A percentile compares a stretch with the other conserved stretches of the same genome.
Conservation (phyloP, 352 stramenopile species). For the Halophytophthora polymorphica region DNA sequence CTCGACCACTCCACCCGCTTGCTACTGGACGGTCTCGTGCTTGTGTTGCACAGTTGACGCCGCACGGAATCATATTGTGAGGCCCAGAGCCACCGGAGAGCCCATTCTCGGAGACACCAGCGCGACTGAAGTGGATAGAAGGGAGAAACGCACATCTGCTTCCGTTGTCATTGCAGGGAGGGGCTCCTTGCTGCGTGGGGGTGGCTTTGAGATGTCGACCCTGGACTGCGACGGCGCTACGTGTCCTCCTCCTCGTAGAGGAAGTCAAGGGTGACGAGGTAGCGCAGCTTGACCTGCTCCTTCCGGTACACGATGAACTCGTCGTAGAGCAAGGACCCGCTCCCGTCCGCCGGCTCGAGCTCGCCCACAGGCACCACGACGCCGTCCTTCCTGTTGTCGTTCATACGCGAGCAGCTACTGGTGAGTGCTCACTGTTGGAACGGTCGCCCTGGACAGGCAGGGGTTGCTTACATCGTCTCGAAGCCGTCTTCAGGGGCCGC, state of each 20-base stretch:
- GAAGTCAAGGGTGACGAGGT: slow-evolving; percentile 57
- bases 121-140: too few relatives aligned
- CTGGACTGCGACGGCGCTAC: background rate
- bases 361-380: slow-evolving; percentile 56
- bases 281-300: slow-evolving; percentile 65
- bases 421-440: background rate
- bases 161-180: too few relatives aligned
- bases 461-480: slow-evolving; percentile 43
- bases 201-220: too few relatives aligned
- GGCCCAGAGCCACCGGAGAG: too few relatives aligned
- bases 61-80: too few relatives aligned
- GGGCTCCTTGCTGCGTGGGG: too few relatives aligned
- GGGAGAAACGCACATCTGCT: too few relatives aligned
- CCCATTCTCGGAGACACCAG: too few relatives aligned
- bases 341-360: slow-evolving; percentile 45
- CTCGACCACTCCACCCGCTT: slow-evolving; percentile 17
- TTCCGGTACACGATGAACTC: slow-evolving; percentile 74
- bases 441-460: too few relatives aligned
- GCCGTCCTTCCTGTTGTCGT: slow-evolving; percentile 34
- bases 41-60: slow-evolving; percentile 3
- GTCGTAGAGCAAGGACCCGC: slow-evolving; percentile 65
- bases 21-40: slow-evolving; percentile 20
- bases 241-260: slow-evolving; percentile 31
- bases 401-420: background rate
- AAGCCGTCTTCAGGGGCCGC: slow-evolving; percentile 37